A percentile compares a stretch with the other conserved stretches of the same genome.
Conservation (phyloP, 2,329 filamentous ascomycete species). For the Phyllosticta citriasiana region DNA sequence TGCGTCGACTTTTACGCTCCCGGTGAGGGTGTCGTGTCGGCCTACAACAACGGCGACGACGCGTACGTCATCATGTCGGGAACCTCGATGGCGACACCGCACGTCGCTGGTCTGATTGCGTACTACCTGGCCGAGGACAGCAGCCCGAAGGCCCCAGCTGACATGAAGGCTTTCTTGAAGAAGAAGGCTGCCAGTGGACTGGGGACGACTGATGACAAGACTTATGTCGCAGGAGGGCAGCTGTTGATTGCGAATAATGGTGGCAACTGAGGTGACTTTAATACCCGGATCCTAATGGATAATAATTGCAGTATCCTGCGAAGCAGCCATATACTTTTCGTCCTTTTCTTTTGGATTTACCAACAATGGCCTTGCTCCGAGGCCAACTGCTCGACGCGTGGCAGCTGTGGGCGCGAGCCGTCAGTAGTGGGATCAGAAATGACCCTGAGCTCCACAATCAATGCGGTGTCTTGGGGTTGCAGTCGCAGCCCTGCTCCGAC, state of each 20-base stretch:
- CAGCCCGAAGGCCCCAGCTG: constrained; percentile 23
- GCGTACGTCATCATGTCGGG: constrained; percentile 11
- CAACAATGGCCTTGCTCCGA: not conserved
- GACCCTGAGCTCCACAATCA: no score
- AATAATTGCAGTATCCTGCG: not conserved
- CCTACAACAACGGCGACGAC: constrained; percentile 36
- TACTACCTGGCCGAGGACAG: constrained; percentile 13
- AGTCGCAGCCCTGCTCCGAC: no score
- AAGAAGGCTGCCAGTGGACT: not conserved
- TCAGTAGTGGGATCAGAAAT: no score
- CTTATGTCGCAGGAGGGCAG: not conserved
- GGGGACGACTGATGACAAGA: not conserved
- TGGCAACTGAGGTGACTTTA: not conserved
- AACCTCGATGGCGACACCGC: constrained; percentile 17
- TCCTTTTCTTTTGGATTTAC: not conserved
- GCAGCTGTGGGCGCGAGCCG: no score
- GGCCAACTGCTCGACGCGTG: not conserved
- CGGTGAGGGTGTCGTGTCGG: constrained; percentile 31
- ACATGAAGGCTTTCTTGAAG: constrained; percentile 35
- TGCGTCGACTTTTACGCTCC: constrained; percentile 30
- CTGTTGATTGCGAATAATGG: constrained; percentile 1
- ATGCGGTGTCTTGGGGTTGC: no score
- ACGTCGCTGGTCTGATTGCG: constrained; percentile 17
- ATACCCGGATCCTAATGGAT: not conserved
- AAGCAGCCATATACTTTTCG: not conserved